Base-by-base conservation (phyloP, 768 basidiomycete genomes). In the Trametes cubensis region DNA sequence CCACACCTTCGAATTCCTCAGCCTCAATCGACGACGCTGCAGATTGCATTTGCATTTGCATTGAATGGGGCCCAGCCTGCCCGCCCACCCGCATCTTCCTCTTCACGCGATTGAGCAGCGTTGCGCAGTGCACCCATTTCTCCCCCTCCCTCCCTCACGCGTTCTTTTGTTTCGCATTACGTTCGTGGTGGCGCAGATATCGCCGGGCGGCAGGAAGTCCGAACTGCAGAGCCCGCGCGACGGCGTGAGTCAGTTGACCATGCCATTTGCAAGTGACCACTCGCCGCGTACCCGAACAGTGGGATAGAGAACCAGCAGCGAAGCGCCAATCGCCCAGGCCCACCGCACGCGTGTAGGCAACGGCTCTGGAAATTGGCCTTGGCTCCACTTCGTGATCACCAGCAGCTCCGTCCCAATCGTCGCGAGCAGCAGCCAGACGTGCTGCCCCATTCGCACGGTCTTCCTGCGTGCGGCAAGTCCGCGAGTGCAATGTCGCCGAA, bases 401-500 rank as follows among this genome's bases (percentile, higher is more conserved):
- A 94, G 79, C 39, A 92, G 73, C 72, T 94, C 92, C 15, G 93
- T 94, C 60, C 85, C 69, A 63, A 93, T 86, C n/a, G 92, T 94
- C 34, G 92, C 92, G 52, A 93, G 83, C 62, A 94, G 77, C 44
- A 94, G 77, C 92, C 92, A 94, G 38, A 88, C 86, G 70, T 94
- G 92, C 67, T 92, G 90, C 2, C 93, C 92, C 92, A 94, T 94
- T 59, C 92, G 83, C 64, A 87, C 86, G n/a, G 90, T 87, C 67
- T 80, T 86, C 69, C 92, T 94, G 69, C 28, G 23, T 21, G 26
- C n/a, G 30, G 18, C 41, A 8, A 38, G 42, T 48, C 34, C 34
- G 34, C 34, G 34, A 34, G 26, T 42, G 14, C 53, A 56, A 34
- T n/a, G 58, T 44, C 49, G 53, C 30, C 17, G 60, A 44, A 60